Conservation (phyloP, 2,329 filamentous ascomycete species). For the Dactylellina cionopaga region DNA sequence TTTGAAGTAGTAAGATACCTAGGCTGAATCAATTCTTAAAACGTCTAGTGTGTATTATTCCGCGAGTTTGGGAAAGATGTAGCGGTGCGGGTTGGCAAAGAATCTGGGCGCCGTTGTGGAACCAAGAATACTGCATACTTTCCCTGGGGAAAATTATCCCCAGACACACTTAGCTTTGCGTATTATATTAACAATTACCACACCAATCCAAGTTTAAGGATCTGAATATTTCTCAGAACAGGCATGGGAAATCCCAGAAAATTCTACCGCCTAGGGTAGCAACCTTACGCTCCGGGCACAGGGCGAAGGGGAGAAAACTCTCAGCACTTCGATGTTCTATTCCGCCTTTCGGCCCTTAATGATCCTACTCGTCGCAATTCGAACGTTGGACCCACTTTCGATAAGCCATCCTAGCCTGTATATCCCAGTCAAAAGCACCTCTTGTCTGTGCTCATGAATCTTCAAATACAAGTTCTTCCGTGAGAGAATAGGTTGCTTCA, state of each 20-base stretch:
- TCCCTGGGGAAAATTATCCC: no score
- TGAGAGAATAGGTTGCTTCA: neutral
- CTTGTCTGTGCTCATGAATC: constrained; percentile 29
- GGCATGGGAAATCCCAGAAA: constrained; percentile 31
- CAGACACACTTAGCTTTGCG: neutral
- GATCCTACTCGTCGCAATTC: constrained; percentile 21
- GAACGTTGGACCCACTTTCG: constrained; percentile 21
- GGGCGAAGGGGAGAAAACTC: constrained; percentile 25
- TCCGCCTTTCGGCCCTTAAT: constrained; percentile 5
- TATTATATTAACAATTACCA: constrained; percentile 8
- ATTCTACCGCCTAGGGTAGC: neutral
- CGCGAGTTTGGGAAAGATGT: neutral
- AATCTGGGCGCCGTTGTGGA: constrained; percentile 24
- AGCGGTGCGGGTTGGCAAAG: constrained; percentile 27
- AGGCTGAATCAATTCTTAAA: constrained; percentile 40
- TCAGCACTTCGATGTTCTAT: constrained; percentile 10
- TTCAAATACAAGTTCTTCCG: constrained; percentile 21
- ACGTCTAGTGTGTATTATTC: neutral
- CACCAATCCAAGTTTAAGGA: constrained; percentile 25
- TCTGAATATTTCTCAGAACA: constrained; percentile 22
- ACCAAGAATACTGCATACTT: no score
- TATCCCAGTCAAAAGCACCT: constrained; percentile 19
- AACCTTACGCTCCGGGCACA: constrained; percentile 14
- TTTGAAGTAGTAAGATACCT: constrained; percentile 40
- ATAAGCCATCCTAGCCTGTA: constrained; percentile 41